Base-by-base conservation (phyloP, 305 asterid species). In the Fraxinus dipetala region DNA sequence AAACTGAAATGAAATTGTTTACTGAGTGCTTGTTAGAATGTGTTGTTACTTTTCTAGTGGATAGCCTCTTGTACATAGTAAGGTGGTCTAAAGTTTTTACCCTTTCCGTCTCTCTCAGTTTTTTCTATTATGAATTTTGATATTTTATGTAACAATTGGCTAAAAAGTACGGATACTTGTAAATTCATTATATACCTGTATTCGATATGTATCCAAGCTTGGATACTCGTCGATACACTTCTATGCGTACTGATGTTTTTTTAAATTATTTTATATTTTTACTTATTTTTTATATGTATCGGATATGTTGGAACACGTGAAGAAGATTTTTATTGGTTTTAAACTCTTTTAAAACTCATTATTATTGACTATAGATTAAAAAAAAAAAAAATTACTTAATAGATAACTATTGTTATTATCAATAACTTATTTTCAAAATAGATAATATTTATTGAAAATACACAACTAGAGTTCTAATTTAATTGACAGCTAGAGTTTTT, bases 121-220 rank as follows among this genome's bases (percentile, higher is more conserved):
- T 69, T 16, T 48, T 18, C 30, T 26, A 5, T 28, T 40, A 35
- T 79, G 28, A 31, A 30, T 77, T 79, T 51, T 59, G 20, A 72
- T 75, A 73, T 32, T 30, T 72, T 28, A 26, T 74, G 80, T 11
- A 80, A 51, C 75, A 75, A 13, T 51, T 78, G 20, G 43, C 24
- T 45, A 56, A 43, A 43, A 43, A 10, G 51, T 43, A 43, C 51
- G 14, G 16, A 43, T 43, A 10, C 5, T 43, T 38, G 45, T 38
- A 6, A 38, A 38, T 2, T 38, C 14, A 9, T 38, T 38, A 38
- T 38, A 38, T 8, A 38, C 14, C 3, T 3, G 10, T 38, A 8
- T 43, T 43, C n/a, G 16, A 10, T 43, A 43, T 43, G 51, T 43
- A 43, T 43, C 51, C 51, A 43, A 43, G 51, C 14, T 43, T 43